Evolutionary conservation across 305 asterid species (phyloP).

Genomic region (Striga hermonthica): DNA sequence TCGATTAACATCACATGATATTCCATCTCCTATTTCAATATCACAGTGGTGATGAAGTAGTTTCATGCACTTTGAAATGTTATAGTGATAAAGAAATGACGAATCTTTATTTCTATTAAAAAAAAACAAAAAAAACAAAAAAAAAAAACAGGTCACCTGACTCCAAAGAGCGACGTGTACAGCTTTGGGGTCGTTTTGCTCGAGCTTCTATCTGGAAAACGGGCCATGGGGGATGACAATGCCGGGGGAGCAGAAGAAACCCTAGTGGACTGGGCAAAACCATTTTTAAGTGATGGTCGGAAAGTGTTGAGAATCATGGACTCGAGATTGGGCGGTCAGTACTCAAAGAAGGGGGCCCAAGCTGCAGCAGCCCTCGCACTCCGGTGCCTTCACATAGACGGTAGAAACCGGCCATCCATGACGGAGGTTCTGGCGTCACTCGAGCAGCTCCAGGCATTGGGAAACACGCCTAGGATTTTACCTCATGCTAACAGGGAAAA

Average conservation of each 20-base stretch:
- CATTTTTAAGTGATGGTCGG: conserved; percentile 58
- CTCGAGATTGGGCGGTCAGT: conserved; percentile 71
- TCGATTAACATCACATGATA: not conserved
- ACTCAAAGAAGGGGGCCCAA: conserved; percentile 66
- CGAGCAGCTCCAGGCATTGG: conserved; percentile 46
- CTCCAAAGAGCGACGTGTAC: conserved; percentile 74
- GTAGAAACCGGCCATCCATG: conserved; percentile 61
- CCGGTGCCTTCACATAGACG: conserved; percentile 49
- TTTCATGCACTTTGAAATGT: too few species aligned
- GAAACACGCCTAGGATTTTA: conserved; percentile 21
- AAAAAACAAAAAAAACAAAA: too few species aligned
- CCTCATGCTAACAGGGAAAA: conserved; percentile 15
- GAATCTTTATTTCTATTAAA: too few species aligned
- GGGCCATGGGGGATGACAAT: conserved; percentile 62
- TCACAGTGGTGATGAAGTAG: too few species aligned
- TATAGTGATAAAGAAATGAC: too few species aligned
- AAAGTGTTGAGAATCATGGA: conserved; percentile 76
- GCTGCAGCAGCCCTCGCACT: conserved; percentile 53
- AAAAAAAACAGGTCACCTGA: conserved; percentile 55
- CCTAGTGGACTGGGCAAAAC: conserved; percentile 76
- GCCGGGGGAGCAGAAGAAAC: conserved; percentile 59
- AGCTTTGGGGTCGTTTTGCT: conserved; percentile 69
- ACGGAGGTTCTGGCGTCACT: conserved; percentile 54
- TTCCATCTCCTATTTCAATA: not conserved
- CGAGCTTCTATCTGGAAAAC: conserved; percentile 69